Evolutionary conservation across 768 basidiomycete species (phyloP), one percentile per base, ranked within the genome.

Genomic region (Calocybe indica): DNA sequence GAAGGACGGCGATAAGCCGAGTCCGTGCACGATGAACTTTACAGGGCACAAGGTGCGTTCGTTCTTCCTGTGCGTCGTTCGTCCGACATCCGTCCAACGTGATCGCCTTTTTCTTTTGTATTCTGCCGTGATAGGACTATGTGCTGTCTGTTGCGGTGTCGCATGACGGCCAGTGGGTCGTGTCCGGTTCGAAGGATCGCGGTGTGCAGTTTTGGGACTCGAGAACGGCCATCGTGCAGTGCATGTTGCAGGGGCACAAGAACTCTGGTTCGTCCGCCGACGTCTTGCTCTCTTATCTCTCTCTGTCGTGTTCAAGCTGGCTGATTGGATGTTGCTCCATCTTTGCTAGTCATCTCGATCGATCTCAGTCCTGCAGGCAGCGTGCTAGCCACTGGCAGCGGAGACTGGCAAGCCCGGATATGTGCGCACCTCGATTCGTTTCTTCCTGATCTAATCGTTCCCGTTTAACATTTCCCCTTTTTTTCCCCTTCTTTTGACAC

Each of bases 191-290:
- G 1, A 98, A 97, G 67, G 96, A 99, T 62, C 88, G 96, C 6
- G 88, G 92, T 1, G 93, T 99, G 40, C 91, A 94, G 62, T 92
- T 95, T 65, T 92, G 89, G 85, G 90, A 94, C 61, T 80, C 88
- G 40, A 74, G 79, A 51, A 78, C 76, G 6, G 76, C 75, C 29
- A 79, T 83, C 33, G 84, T 92, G 58, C 94, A 98, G 63, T 86
- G 91, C 58, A 91, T 95, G 84, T 74, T 99, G 28, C 94, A 97
- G 60, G 77, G 78, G 1, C 78, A 80, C 53, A 78, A 77, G 56
- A 79, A 80, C 50, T 74, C 72, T 5, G 77, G 74, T 72, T 12
- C 11, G 85, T 22, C 22, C 22, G 22, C 22, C 22, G 22, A 40
- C 11, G 43, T 43, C 12, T 33, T 34, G 40, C 12, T 13, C 33